phyloP scores from a whole-genome alignment of 1,284 basidiomycete species.

The Veloporphyrellus conicus region DNA sequence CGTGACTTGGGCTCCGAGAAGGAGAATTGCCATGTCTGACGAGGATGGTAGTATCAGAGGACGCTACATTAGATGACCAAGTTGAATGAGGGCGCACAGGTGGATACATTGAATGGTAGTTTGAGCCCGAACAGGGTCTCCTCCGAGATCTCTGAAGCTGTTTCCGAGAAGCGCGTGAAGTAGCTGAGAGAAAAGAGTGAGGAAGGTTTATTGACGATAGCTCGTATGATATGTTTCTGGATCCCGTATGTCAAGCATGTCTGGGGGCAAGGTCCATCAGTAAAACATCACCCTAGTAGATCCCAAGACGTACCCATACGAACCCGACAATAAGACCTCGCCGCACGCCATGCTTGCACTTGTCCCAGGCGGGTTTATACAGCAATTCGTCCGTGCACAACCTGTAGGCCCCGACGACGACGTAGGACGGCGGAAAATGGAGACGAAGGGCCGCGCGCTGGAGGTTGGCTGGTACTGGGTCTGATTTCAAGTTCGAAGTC shows the following conservation, averaged over 20 bases:
- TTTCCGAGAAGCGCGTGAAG: conserved; percentile 14
- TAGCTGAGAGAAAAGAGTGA: conserved; percentile 26
- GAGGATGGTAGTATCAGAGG: not conserved
- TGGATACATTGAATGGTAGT: conserved; percentile 62
- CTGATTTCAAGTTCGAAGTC: not conserved
- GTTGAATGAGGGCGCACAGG: conserved; percentile 53
- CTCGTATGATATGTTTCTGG: conserved; percentile 58
- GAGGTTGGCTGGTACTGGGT: conserved; percentile 43
- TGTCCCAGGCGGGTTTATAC: conserved; percentile 69
- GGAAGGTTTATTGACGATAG: conserved; percentile 57
- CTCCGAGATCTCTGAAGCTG: conserved; percentile 58
- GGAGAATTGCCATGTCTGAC: conserved; percentile 69
- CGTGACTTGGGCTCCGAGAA: conserved; percentile 70
- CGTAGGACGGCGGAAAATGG: conserved; percentile 69
- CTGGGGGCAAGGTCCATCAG: conserved; percentile 37
- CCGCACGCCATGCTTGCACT: conserved; percentile 63
- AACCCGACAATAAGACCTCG: conserved; percentile 60
- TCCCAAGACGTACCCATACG: conserved; percentile 55
- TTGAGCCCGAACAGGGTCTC: conserved; percentile 61
- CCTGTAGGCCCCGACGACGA: conserved; percentile 69
- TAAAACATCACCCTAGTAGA: not conserved
- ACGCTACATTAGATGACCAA: not conserved
- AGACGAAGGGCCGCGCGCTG: conserved; percentile 54
- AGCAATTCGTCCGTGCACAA: conserved; percentile 62
- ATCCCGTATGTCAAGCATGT: conserved; percentile 58